phyloP scores from a whole-genome alignment of 2,329 filamentous ascomycete genomes.

The Diplodia seriata region DNA sequence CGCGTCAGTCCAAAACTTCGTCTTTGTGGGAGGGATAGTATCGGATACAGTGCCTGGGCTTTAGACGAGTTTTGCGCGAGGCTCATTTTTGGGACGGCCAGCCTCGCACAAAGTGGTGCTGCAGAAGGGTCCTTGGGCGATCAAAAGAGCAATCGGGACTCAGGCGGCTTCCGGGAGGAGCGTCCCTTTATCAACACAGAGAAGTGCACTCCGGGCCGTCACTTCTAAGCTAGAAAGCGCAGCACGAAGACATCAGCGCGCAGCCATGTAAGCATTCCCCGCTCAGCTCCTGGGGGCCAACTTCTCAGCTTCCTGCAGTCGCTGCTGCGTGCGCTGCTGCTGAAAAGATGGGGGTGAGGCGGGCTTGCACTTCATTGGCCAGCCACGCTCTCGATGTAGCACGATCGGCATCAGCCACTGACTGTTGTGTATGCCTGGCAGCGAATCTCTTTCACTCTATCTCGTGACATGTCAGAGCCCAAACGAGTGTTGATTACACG shows the following conservation, averaged over 20 bases:
- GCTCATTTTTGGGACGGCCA: not conserved
- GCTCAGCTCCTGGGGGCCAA: not conserved
- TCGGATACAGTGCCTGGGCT: not conserved
- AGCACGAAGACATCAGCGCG: not conserved
- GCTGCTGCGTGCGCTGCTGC: not conserved
- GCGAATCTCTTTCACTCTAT: not conserved
- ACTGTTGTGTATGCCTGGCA: not conserved
- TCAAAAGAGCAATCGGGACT: not conserved
- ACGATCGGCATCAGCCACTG: not conserved
- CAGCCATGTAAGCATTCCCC: not conserved
- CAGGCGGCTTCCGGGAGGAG: not conserved
- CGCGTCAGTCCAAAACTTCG: not conserved
- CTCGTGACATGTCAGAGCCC: not conserved
- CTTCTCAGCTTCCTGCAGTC: not conserved
- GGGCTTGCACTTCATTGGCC: not conserved
- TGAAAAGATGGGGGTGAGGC: not conserved
- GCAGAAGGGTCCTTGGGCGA: not conserved
- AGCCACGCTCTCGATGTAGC: not conserved
- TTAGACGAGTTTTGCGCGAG: not conserved
- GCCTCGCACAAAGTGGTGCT: not conserved
- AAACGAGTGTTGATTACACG: not conserved
- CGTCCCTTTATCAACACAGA: not conserved
- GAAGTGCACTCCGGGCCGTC: not conserved
- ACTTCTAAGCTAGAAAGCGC: not conserved
- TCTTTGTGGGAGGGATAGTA: not conserved